Conservation (phyloP, 2,329 filamentous ascomycete genomes). For the Ceratocystis huliohia region DNA sequence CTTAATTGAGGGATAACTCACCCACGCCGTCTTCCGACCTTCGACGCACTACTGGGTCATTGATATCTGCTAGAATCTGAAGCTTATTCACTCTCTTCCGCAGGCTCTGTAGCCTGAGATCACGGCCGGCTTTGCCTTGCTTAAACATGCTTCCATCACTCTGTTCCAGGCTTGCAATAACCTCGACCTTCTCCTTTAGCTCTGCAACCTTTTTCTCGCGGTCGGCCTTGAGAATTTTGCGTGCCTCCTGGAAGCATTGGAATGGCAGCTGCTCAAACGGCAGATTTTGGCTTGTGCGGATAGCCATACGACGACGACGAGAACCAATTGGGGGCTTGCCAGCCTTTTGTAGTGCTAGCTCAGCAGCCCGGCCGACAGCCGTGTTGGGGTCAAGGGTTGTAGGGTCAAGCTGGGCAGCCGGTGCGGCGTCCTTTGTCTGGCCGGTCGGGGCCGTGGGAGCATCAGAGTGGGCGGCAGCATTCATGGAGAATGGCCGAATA, state of each 20-base stretch:
- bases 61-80: slow-evolving; percentile 86
- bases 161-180: slow-evolving; percentile 55
- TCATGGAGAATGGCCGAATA: slow-evolving; percentile 30
- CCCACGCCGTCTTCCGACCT: slow-evolving; percentile 84
- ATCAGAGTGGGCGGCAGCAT: slow-evolving; percentile 27
- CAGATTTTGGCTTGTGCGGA: slow-evolving; percentile 47
- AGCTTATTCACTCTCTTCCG: slow-evolving; percentile 58
- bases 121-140: slow-evolving; percentile 53
- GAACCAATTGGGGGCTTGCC: slow-evolving; percentile 68
- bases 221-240: slow-evolving; percentile 68
- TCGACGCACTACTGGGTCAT: slow-evolving; percentile 87
- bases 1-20: slow-evolving; percentile 32
- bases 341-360: slow-evolving; percentile 53
- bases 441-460: slow-evolving; percentile 23
- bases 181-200: slow-evolving; percentile 54
- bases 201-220: slow-evolving; percentile 64
- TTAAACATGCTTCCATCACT: slow-evolving; percentile 43
- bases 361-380: slow-evolving; percentile 50
- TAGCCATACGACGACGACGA: slow-evolving; percentile 63
- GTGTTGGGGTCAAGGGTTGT: slow-evolving; percentile 51
- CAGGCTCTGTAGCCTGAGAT: slow-evolving; percentile 56
- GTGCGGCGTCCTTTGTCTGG: slow-evolving; percentile 15
- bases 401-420: slow-evolving; percentile 26
- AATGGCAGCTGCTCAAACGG: slow-evolving; percentile 92
- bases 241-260: slow-evolving; percentile 94